Conservation (phyloP, 805 yeast genomes). For the Candida koratica region DNA sequence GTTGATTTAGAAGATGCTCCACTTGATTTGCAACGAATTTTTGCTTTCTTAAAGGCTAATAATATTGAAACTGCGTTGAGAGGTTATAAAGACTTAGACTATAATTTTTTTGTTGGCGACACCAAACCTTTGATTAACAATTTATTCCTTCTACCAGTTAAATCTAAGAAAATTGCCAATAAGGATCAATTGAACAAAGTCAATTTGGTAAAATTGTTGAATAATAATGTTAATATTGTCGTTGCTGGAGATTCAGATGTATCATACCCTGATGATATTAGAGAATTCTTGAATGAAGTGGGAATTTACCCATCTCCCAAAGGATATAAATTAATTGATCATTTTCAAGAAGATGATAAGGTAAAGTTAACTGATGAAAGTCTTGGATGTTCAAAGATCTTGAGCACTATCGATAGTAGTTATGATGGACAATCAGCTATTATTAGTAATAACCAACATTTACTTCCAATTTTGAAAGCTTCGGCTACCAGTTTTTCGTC, state of each 20-base stretch:
- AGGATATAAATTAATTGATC: conserved; percentile 60
- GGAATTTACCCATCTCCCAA: conserved; percentile 85
- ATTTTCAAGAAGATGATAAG: conserved; percentile 43
- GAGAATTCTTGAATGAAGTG: conserved; percentile 67
- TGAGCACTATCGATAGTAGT: conserved; percentile 15
- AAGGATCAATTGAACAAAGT: conserved; percentile 29
- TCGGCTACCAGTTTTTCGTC: conserved; percentile 59
- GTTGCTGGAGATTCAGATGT: conserved; percentile 49
- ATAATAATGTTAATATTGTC: conserved; percentile 59
- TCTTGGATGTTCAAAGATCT: conserved; percentile 22
- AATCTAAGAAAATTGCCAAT: conserved; percentile 30
- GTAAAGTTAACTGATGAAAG: conserved; percentile 28
- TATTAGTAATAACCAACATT: conserved; percentile 60
- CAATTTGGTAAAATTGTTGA: conserved; percentile 54
- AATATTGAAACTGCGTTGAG: conserved; percentile 13
- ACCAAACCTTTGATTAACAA: conserved; percentile 9
- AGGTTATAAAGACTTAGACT: conserved; percentile 23
- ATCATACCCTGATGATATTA: conserved; percentile 41
- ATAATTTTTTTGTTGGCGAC: conserved; percentile 7
- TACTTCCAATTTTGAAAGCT: conserved; percentile 69
- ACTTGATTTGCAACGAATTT: conserved; percentile 19
- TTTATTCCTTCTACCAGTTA: conserved; percentile 31
- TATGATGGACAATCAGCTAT: conserved; percentile 63
- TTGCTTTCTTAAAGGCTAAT: conserved; percentile 20
- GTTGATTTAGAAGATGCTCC: conserved; percentile 18